These are phyloP conservation scores for Mycosphaerella sp. DNA, from an alignment of 2,329 filamentous ascomycete species.

Conservation along the genomic window DNA sequence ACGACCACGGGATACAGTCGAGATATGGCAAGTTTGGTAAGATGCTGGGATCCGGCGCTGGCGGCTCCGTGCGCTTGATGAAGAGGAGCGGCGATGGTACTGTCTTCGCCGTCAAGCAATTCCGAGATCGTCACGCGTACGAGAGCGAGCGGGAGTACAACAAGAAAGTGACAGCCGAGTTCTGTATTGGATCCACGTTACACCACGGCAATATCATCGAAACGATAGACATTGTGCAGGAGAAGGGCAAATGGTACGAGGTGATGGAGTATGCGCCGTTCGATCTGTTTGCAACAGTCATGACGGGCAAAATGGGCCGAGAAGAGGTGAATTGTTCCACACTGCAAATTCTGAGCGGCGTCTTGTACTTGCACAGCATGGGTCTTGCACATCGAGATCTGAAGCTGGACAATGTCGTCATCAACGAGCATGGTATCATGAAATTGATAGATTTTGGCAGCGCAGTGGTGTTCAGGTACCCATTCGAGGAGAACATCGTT, in stretches of 20 bases:
- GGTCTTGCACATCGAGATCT: constrained; percentile 90
- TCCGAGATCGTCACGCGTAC: constrained; percentile 83
- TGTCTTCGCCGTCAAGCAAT: constrained; percentile 97
- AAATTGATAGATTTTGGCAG: constrained; percentile 99
- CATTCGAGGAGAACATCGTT: constrained; percentile 85
- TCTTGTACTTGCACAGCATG: constrained; percentile 91
- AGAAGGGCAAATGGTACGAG: constrained; percentile 92
- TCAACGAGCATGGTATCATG: constrained; percentile 95
- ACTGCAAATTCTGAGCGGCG: constrained; percentile 88
- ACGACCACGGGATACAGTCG: constrained; percentile 82
- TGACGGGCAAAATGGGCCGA: constrained; percentile 95
- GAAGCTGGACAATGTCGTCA: constrained; percentile 96
- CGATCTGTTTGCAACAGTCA: constrained; percentile 95
- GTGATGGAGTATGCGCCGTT: constrained; percentile 98
- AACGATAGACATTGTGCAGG: constrained; percentile 91
- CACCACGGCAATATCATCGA: constrained; percentile 99
- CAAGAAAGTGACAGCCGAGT: constrained; percentile 97
- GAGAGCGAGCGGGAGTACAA: constrained; percentile 93
- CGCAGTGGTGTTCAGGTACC: constrained; percentile 94
- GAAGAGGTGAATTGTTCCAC: constrained; percentile 89
- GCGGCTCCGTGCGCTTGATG: constrained; percentile 89
- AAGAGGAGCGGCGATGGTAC: constrained; percentile 87
- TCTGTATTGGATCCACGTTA: constrained; percentile 93
- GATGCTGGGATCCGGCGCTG: constrained; percentile 86
- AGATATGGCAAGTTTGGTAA: constrained; percentile 96